A percentile compares a stretch with the other conserved stretches of the same genome.
phyloP scores from a whole-genome alignment of 2,329 filamentous ascomycete species.

The Fusarium sublunatum region DNA sequence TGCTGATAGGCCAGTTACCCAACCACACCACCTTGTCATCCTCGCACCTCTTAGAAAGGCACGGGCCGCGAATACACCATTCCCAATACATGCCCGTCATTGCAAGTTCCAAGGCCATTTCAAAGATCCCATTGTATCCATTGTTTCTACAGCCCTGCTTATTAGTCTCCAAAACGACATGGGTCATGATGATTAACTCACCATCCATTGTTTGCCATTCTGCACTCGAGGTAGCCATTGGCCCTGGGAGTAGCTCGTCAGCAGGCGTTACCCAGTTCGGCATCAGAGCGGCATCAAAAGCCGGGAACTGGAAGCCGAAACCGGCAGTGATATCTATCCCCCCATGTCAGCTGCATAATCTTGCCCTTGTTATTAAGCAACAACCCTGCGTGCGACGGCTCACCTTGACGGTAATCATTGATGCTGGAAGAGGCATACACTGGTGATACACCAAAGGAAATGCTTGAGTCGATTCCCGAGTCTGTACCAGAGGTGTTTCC shows the following conservation, averaged over 20 bases:
- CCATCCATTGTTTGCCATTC: constrained; percentile 20
- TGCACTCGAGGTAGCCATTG: background rate
- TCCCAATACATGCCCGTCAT: background rate
- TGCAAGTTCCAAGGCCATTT: constrained; percentile 14
- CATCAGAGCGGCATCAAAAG: background rate
- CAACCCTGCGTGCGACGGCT: background rate
- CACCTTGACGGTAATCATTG: background rate
- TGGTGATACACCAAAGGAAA: accelerated
- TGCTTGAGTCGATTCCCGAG: background rate
- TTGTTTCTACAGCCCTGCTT: background rate
- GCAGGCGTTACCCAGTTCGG: constrained; percentile 9
- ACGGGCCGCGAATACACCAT: background rate
- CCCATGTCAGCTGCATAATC: background rate
- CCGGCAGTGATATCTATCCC: background rate
- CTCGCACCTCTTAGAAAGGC: too few species aligned
- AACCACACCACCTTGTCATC: too few species aligned
- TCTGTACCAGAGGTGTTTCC: accelerated
- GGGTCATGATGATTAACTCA: background rate
- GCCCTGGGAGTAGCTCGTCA: constrained; percentile 1
- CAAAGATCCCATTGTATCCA: background rate
- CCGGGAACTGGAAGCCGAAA: background rate
- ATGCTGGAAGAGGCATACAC: background rate
- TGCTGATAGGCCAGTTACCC: too few species aligned
- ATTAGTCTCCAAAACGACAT: background rate
- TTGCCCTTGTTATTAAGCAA: background rate